Evolutionary conservation across 768 basidiomycete species (phyloP).

Genomic region (Suillus fuscotomentosus): DNA sequence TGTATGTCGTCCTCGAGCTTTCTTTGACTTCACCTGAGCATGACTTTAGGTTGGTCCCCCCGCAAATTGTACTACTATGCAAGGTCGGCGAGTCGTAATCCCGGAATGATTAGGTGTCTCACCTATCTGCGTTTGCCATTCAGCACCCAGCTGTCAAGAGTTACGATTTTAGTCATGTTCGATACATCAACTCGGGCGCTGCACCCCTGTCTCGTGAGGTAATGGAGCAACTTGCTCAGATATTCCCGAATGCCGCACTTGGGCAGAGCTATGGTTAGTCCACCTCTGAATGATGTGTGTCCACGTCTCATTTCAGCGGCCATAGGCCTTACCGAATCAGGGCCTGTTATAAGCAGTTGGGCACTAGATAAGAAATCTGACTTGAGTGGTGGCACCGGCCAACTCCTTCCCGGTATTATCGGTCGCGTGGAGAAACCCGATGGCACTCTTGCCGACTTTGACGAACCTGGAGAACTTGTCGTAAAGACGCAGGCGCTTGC

Average conservation of each 20-base stretch:
- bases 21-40: not conserved
- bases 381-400: slow-evolving; percentile 54
- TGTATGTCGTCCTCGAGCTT: slow-evolving; percentile 12
- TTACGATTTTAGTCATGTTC: slow-evolving; percentile 38
- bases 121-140: not conserved
- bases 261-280: slow-evolving; percentile 58
- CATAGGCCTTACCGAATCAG: slow-evolving; percentile 64
- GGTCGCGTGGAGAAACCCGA: slow-evolving; percentile 59
- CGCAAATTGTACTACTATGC: slow-evolving; percentile 48
- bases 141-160: slow-evolving; percentile 41
- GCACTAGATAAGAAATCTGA: slow-evolving; percentile 44
- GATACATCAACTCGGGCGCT: slow-evolving; percentile 44
- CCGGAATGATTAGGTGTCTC: not conserved
- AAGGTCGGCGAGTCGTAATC: slow-evolving; percentile 35
- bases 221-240: slow-evolving; percentile 40
- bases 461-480: slow-evolving; percentile 62
- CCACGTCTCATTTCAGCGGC: not conserved
- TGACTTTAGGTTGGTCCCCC: slow-evolving; percentile 40
- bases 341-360: slow-evolving; percentile 48
- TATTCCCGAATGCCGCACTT: slow-evolving; percentile 49
- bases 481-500: slow-evolving; percentile 61
- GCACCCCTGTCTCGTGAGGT: slow-evolving; percentile 56
- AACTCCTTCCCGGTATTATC: slow-evolving; percentile 52
- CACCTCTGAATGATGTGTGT: not conserved
- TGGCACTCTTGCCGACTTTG: slow-evolving; percentile 52